These are phyloP conservation scores for Cymbopogon citratus DNA, from an alignment of 176 grass and related monocot species.

Conservation along the genomic window DNA sequence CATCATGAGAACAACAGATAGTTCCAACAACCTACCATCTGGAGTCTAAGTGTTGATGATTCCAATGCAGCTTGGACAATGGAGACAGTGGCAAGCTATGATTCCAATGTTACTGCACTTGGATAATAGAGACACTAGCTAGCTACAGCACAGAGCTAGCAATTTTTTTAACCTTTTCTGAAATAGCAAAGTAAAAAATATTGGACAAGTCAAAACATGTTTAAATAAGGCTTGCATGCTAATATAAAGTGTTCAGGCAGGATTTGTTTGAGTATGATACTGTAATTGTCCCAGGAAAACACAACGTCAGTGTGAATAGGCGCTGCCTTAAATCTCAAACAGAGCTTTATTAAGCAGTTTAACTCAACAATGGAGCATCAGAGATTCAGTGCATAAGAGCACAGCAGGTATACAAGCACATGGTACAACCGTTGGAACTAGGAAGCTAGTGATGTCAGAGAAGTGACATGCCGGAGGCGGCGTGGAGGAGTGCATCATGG, in stretches of 20 bases:
- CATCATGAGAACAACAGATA: neutral
- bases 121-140: neutral
- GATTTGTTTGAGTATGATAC: neutral
- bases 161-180: neutral
- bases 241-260: neutral
- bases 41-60: no score
- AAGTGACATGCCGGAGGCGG: no score
- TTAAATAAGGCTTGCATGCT: neutral
- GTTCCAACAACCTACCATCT: neutral
- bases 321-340: no score
- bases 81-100: neutral
- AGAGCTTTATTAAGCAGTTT: neutral
- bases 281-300: neutral
- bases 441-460: no score
- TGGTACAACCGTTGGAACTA: no score
- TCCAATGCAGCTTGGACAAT: neutral
- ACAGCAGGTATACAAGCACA: neutral
- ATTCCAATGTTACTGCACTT: neutral
- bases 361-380: neutral
- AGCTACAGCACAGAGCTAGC: neutral
- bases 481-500: no score
- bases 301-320: neutral
- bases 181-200: neutral
- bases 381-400: neutral
- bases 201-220: neutral